Base-by-base conservation (phyloP, 805 yeast species). In the Saccharomycopsis selenospora region DNA sequence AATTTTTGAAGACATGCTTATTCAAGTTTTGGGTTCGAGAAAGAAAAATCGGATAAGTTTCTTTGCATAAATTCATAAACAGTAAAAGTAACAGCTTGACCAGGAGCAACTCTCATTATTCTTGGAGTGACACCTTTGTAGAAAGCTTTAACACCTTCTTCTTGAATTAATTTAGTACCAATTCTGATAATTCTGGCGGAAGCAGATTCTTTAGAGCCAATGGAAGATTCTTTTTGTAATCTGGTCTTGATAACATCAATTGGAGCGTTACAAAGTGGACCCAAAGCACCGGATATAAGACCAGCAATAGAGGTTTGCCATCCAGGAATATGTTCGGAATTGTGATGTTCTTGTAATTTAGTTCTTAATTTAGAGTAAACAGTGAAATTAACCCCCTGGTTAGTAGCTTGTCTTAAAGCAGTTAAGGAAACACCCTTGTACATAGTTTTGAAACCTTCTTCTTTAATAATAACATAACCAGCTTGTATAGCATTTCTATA, bases 91-190 rank as follows among this genome's bases (percentile, higher is more conserved):
- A 91, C 98, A 48, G 98, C 97, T 70, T 91, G 99, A 54, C 99
- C 99, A 22, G 99, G 97, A 10, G 99, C 99, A 46, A 91, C 99
- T 71, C 99, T 84, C 95, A 91, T 90, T 58, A 91, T 91, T 72
- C 99, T 83, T 59, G 99, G 99, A 22, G 97, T 89, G 63, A 91
- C 91, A 70, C 99, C 99, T 65, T 91, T 87, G 73, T 91, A 91
- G 65, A 91, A 76, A 38, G 96, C 95, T 47, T 76, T 73, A 57
- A 80, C 70, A 57, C 99, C 99, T 69, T 89, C 96, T 71, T 88
- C 95, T 63, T 80, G 81, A 57, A 90, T 71, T 66, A 91, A 75
- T 61, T 82, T 90, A 43, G 71, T 70, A 52, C 95, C 87, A 60
- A 93, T 91, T 64, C 90, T 77, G 33, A 75, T 67, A 59, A 91